These are phyloP conservation scores for Sarocladiaceae sp. DNA, from an alignment of 2,329 filamentous ascomycete species.

Conservation along the genomic window DNA sequence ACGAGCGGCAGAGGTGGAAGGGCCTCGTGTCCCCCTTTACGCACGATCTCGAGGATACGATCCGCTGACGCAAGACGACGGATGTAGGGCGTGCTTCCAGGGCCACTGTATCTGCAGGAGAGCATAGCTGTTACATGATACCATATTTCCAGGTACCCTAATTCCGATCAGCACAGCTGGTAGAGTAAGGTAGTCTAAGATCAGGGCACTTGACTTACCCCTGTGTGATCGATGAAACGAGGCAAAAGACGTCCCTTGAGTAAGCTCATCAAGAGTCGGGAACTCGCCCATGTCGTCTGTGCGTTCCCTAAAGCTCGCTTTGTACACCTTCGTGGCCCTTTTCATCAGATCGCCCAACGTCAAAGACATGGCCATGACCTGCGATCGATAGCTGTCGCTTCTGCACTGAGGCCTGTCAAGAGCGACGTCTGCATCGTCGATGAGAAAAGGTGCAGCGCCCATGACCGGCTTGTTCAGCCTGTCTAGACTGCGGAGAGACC, in stretches of 20 bases:
- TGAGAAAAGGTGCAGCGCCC: constrained; percentile 16
- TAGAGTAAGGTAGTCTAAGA: too few relatives aligned
- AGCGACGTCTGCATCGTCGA: constrained; percentile 16
- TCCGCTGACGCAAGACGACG: constrained; percentile 15
- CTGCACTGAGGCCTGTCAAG: constrained; percentile 9
- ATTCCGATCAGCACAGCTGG: neutral
- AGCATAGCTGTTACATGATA: constrained; percentile 18
- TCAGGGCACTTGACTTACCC: constrained; percentile 8
- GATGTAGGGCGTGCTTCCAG: constrained; percentile 13
- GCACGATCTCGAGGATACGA: constrained; percentile 11
- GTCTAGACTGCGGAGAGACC: constrained; percentile 16
- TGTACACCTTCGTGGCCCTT: constrained; percentile 15
- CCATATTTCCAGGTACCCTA: constrained; percentile 16
- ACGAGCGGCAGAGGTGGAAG: constrained; percentile 15
- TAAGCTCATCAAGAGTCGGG: constrained; percentile 11
- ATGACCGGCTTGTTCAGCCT: constrained; percentile 17
- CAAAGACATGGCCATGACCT: constrained; percentile 12
- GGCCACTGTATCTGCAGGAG: constrained; percentile 16
- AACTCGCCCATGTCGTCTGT: constrained; percentile 13
- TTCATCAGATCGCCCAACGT: constrained; percentile 15
- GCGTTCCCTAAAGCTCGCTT: constrained; percentile 12
- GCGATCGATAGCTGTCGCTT: constrained; percentile 10
- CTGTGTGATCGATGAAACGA: constrained; percentile 13
- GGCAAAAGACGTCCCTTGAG: neutral
- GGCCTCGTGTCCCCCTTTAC: constrained; percentile 7